Conservation (phyloP, 148 eudicot species). For the Heliamphora exappendiculata region DNA sequence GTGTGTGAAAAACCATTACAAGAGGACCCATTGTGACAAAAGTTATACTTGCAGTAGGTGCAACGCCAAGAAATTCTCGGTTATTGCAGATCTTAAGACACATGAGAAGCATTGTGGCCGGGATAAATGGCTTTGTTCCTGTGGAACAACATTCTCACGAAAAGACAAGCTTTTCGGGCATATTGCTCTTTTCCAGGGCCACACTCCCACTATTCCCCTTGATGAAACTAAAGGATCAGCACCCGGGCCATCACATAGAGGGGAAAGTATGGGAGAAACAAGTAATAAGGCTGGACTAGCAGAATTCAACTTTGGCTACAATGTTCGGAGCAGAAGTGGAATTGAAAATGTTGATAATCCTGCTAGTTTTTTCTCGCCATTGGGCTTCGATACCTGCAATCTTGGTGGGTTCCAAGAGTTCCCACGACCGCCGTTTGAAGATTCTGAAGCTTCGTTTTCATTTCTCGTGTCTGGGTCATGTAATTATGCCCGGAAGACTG, state of each 20-base stretch:
- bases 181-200: conserved; percentile 87
- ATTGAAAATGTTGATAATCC: conserved; percentile 42
- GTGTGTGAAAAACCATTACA: conserved; percentile 91
- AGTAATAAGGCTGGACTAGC: conserved; percentile 23
- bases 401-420: conserved; percentile 63
- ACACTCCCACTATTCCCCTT: conserved; percentile 80
- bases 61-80: conserved; percentile 83
- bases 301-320: conserved; percentile 36
- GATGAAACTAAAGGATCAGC: conserved; percentile 52
- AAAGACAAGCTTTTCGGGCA: conserved; percentile 99
- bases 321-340: conserved; percentile 17
- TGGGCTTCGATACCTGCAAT: conserved; percentile 47
- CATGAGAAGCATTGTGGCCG: conserved; percentile 97
- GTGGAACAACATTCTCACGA: conserved; percentile 93
- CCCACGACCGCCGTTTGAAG: conserved; percentile 58
- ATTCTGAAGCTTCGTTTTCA: conserved; percentile 60
- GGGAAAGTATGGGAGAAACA: conserved; percentile 34
- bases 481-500: conserved; percentile 36
- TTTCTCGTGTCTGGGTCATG: conserved; percentile 46
- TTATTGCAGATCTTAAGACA: conserved; percentile 91
- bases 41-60: conserved; percentile 88
- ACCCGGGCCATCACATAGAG: conserved; percentile 31
- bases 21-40: conserved; percentile 94
- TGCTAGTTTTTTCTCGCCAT: conserved; percentile 46
- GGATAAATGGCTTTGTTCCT: conserved; percentile 95